phyloP scores from a whole-genome alignment of 176 grass and related monocot species.

The Oryza meyeriana region DNA sequence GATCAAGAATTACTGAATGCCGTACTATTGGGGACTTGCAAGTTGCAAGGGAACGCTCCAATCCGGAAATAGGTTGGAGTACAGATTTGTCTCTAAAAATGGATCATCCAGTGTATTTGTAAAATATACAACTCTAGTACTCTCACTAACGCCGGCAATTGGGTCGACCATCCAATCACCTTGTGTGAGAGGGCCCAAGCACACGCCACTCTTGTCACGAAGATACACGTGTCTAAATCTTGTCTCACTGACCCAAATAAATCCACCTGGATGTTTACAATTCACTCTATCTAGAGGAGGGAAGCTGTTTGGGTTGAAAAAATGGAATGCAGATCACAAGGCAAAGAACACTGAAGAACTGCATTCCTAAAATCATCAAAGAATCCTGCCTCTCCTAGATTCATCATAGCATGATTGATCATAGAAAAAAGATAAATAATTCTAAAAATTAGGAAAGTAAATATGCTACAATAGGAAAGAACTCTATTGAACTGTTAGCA shows the following conservation, averaged over 20 bases:
- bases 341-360: too few species aligned
- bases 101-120: conserved; percentile 83
- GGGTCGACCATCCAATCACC: conserved; percentile 97
- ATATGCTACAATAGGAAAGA: too few species aligned
- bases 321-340: too few species aligned
- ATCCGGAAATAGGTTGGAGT: conserved; percentile 80
- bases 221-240: conserved; percentile 94
- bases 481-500: too few species aligned
- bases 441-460: too few species aligned
- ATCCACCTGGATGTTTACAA: conserved; percentile 61
- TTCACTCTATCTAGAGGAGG: conserved; percentile 76
- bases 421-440: too few species aligned
- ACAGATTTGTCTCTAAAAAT: conserved; percentile 85
- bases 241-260: conserved; percentile 97
- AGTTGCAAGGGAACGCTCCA: conserved; percentile 64
- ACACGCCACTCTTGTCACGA: conserved; percentile 72
- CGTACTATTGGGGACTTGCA: conserved; percentile 66
- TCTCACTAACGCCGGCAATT: conserved; percentile 91
- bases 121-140: conserved; percentile 80
- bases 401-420: too few species aligned
- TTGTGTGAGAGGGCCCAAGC: conserved; percentile 84
- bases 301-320: too few species aligned
- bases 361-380: too few species aligned
- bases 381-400: too few species aligned
- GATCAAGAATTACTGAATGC: conserved; percentile 90